Evolutionary conservation across 179 eudicot genomes (phyloP), one percentile per base, ranked within the genome.

Genomic region (Patellifolia procumbens): DNA sequence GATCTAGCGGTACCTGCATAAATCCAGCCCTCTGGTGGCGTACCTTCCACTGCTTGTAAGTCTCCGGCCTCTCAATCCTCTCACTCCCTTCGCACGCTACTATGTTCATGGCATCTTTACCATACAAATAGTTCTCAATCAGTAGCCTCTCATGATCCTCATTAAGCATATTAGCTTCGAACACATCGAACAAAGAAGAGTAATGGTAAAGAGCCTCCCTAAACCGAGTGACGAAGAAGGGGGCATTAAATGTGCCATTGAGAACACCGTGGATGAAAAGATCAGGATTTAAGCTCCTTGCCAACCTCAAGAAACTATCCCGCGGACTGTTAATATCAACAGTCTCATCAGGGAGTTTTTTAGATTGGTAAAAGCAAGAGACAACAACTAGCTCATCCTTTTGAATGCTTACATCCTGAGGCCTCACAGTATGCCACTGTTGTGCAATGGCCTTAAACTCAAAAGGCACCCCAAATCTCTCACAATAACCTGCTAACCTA

Each of bases 41-140:
- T 37, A 74, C 61, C 66, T 86, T 86, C 89, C 91, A 88, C 78
- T 86, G 91, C 77, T 81, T 86, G 70, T 86, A 86, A 43, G 87
- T 83, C 80, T 88, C 89, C 0, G 91, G 91, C 81, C 89, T 83
- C 68, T 83, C 89, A 12, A 86, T 80, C 70, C 89, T 85, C 60
- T 86, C 85, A 22, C 71, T 53, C 66, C 91, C 91, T 70, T 88
- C 91, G 69, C 91, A 88, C 2, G 91, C 89, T 68, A 84, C 64
- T 59, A 86, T 84, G 51, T 88, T 88, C 78, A 88, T 73, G 39
- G 74, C 85, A 20, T 81, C 87, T 49, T 81, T 83, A 52, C 88
- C 91, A 70, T 80, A 86, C 35, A 86, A 45, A 74, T 74, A 84
- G 61, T 74, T 83, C 78, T 88, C 88, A 7, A 83, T 83, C 37